Evolutionary conservation across 768 basidiomycete species (phyloP), one percentile per base, ranked within the genome.

Genomic region (Thelephora ganbajun): DNA sequence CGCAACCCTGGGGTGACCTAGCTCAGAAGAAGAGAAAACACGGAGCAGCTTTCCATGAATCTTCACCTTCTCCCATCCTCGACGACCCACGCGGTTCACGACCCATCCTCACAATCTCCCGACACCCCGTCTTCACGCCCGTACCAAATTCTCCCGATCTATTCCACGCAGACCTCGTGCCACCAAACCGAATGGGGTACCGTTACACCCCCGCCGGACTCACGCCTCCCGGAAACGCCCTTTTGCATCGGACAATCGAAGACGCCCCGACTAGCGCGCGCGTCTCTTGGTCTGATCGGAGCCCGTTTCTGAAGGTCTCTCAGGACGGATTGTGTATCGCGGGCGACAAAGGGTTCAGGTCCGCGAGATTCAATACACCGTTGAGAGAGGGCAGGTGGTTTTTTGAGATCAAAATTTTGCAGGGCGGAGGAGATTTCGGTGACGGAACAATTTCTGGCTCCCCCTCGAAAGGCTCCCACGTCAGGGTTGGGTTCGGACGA

Each of bases 311-410:
- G 46, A 78, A 77, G 46, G 79, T 89, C 53, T 79, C 84, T 0
- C 79, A 77, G 48, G 87, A 93, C 56, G 91, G 86, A 0, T 60
- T 84, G 2, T 74, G 77, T 1, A 64, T 93, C 46, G 69, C 76
- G 1, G 89, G 93, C 6, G 83, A 84, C 58, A 86, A 84, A 45
- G 96, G 96, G 3, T 98, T 91, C 62, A 70, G 94, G 20, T 89
- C 86, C 55, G 91, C 83, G 2, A 76, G 96, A 19, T 83, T 82
- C 50, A 98, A 96, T 61, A 82, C 88, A 1, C 86, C 90, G 0
- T 73, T 98, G 18, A 72, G 89, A 19, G 80, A 92, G 55, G 96
- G 96, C 5, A 76, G 73, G 11, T 98, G 91, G 91, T 98, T 92
- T 61, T 78, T 92, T 72, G 96, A 99, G 68, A 77, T 94, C 43